phyloP scores from a whole-genome alignment of 129 eudicot species.

The Ambrosia trifida region DNA sequence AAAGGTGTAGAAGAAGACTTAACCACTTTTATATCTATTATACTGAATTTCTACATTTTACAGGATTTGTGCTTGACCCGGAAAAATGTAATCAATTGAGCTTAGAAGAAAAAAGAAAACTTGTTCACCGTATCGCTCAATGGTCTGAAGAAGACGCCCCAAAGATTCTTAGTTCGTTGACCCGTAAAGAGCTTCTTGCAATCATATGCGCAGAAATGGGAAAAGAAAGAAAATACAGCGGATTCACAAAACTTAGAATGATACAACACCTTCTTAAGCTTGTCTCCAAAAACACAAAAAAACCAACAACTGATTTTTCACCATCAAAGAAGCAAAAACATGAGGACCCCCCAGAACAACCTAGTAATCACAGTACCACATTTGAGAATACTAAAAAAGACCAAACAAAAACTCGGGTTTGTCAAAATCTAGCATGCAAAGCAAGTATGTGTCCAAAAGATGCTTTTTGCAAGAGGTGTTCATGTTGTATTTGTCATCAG shows the following conservation, averaged over 20 bases:
- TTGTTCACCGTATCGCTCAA: slow-evolving; percentile 64
- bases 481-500: slow-evolving; percentile 78
- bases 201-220: slow-evolving; percentile 93
- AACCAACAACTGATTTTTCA: slow-evolving; percentile 36
- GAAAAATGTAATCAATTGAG: slow-evolving; percentile 58
- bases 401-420: slow-evolving; percentile 33
- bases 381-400: slow-evolving; percentile 28
- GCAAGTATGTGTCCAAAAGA: slow-evolving; percentile 54
- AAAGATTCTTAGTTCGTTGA: slow-evolving; percentile 63
- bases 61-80: slow-evolving; percentile 77
- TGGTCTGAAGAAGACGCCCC: slow-evolving; percentile 76
- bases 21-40: slow-evolving; percentile 13
- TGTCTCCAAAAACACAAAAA: slow-evolving; percentile 36
- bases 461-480: slow-evolving; percentile 85
- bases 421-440: slow-evolving; percentile 78
- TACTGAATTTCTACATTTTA: not conserved
- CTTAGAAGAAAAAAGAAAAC: slow-evolving; percentile 71
- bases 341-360: slow-evolving; percentile 28
- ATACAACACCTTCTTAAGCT: slow-evolving; percentile 74
- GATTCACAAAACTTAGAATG: slow-evolving; percentile 68
- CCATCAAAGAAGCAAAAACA: slow-evolving; percentile 63
- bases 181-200: slow-evolving; percentile 74
- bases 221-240: slow-evolving; percentile 78
- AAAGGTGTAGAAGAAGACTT: not conserved
- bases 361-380: slow-evolving; percentile 37